phyloP scores from a whole-genome alignment of 805 yeast species.

The Schwanniomyces vanrijiae region DNA sequence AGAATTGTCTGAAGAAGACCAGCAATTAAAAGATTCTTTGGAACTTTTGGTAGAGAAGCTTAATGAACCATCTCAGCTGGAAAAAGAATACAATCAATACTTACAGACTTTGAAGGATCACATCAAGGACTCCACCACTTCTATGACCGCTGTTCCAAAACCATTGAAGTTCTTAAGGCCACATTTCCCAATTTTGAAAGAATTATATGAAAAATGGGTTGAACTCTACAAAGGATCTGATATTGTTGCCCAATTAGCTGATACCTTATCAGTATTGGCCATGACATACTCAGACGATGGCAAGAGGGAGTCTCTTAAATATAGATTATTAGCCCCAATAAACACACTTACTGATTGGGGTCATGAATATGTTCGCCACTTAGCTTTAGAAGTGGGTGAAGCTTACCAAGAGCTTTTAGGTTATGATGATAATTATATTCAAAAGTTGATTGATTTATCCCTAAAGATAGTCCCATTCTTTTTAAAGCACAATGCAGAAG shows the following conservation, averaged over 20 bases:
- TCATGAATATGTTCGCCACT: conserved; percentile 94
- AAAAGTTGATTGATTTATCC: conserved; percentile 61
- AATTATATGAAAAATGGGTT: conserved; percentile 68
- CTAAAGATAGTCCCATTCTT: conserved; percentile 84
- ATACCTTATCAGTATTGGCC: conserved; percentile 86
- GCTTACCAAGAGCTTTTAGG: conserved; percentile 59
- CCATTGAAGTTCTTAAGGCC: conserved; percentile 95
- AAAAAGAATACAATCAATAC: conserved; percentile 56
- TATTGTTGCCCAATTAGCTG: conserved; percentile 67
- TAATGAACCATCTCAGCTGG: conserved; percentile 46
- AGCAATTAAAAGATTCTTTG: conserved; percentile 79
- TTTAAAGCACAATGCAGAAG: conserved; percentile 93
- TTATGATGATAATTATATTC: conserved; percentile 30
- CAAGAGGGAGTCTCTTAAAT: conserved; percentile 75
- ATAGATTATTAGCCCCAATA: conserved; percentile 58
- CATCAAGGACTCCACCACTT: conserved; percentile 90
- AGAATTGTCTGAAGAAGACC: conserved; percentile 92
- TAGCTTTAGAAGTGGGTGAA: conserved; percentile 93
- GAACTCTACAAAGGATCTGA: conserved; percentile 20
- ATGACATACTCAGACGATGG: conserved; percentile 90
- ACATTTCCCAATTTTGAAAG: conserved; percentile 67
- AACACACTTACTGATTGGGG: conserved; percentile 86
- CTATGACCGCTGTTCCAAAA: conserved; percentile 99
- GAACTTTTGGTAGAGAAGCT: conserved; percentile 84
- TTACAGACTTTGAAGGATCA: conserved; percentile 69